These are phyloP conservation scores for Albizia julibrissin DNA, from an alignment of 306 rosid species.

Conservation along the genomic window DNA sequence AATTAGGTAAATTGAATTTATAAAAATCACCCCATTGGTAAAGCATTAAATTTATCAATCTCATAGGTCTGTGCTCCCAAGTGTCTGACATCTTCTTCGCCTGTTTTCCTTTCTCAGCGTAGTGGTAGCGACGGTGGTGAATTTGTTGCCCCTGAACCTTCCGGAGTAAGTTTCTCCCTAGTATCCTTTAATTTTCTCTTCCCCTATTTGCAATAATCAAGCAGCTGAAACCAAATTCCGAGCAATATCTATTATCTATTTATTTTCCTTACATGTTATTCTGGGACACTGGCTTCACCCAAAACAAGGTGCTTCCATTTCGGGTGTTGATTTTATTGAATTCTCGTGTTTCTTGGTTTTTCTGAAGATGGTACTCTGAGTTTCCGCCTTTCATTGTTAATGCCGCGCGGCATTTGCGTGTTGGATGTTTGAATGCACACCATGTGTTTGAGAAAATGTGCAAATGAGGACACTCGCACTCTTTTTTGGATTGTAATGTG, in stretches of 20 bases:
- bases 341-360: background rate
- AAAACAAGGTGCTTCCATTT: background rate
- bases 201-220: background rate
- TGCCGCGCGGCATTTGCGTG: background rate
- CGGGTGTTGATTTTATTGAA: background rate
- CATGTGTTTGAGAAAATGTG: slow-evolving; percentile 40
- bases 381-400: background rate
- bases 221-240: background rate
- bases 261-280: background rate
- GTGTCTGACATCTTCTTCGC: background rate
- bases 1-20: too few relatives aligned
- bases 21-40: too few relatives aligned
- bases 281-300: background rate
- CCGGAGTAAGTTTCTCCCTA: background rate
- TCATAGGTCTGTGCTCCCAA: too few relatives aligned
- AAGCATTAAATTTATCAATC: too few relatives aligned
- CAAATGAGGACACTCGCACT: slow-evolving; percentile 2
- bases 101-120: background rate
- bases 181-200: background rate
- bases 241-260: background rate
- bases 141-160: background rate
- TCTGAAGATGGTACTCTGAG: background rate
- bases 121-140: background rate
- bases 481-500: background rate
- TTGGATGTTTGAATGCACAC: slow-evolving; percentile 22